Conservation (phyloP, 768 basidiomycete species). For the Omphalotus guepiniiformis region DNA sequence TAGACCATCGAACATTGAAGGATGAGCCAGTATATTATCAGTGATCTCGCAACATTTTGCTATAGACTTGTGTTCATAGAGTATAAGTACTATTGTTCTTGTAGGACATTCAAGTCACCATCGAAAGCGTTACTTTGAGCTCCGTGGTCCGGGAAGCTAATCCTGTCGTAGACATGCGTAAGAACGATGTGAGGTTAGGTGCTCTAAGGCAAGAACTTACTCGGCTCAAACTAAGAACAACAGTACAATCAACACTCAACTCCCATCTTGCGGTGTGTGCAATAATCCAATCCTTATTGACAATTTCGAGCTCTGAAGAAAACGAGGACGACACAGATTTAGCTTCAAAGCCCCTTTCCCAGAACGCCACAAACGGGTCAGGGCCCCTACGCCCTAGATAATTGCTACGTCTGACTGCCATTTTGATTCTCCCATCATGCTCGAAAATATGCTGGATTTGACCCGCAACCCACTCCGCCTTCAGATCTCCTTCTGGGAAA, state of each 20-base stretch:
- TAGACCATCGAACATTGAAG: too few species aligned
- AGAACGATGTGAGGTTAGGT: too few species aligned
- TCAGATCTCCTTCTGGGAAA: background rate
- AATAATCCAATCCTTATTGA: background rate
- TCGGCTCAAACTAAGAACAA: background rate
- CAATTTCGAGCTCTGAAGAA: background rate
- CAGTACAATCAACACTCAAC: background rate
- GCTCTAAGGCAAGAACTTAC: too few species aligned
- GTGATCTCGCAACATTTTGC: too few species aligned
- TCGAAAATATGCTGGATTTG: constrained; percentile 6
- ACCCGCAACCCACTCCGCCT: background rate
- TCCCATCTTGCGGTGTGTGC: constrained; percentile 2
- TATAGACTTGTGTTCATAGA: too few species aligned
- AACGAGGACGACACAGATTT: background rate
- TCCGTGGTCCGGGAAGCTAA: too few species aligned
- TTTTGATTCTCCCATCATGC: background rate
- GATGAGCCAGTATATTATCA: too few species aligned
- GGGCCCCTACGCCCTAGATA: background rate
- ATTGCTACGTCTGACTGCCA: background rate
- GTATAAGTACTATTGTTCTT: too few species aligned
- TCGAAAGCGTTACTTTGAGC: too few species aligned
- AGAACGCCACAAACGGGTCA: constrained; percentile 1
- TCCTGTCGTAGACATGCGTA: too few species aligned
- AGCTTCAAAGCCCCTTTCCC: constrained; percentile 1
- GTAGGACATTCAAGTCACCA: too few species aligned